Evolutionary conservation across 108 stramenopile species (phyloP).

Genomic region (Epipyxis sp.): DNA sequence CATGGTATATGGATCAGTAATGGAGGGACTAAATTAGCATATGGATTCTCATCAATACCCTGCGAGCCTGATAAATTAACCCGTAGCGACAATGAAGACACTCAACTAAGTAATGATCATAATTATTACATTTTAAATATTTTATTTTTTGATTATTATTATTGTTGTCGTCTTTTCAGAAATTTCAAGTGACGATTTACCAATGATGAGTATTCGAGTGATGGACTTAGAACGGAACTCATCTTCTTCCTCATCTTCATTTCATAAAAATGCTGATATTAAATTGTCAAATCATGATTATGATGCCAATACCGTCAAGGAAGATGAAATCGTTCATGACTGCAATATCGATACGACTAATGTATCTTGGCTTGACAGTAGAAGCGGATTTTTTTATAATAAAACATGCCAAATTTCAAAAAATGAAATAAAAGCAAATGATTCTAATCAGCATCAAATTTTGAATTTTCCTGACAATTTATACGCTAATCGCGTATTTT

Average conservation of each 20-base stretch:
- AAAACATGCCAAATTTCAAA: not conserved
- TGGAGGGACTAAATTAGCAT: not conserved
- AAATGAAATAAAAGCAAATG: not conserved
- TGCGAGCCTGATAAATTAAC: too few species aligned
- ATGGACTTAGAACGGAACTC: not conserved
- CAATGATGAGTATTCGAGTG: not conserved
- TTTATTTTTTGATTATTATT: too few species aligned
- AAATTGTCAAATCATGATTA: too few species aligned
- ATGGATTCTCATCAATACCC: too few species aligned
- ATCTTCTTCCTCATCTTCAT: not conserved
- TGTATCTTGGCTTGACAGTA: slow-evolving; percentile 19
- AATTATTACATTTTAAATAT: too few species aligned
- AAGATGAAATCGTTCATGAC: not conserved
- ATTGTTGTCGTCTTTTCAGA: too few species aligned
- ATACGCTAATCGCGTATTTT: not conserved
- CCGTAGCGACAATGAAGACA: too few species aligned
- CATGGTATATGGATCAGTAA: slow-evolving; percentile 20
- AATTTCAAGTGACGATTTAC: not conserved
- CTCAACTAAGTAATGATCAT: too few species aligned
- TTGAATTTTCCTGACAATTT: too few species aligned
- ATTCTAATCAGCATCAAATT: not conserved
- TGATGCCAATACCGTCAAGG: too few species aligned
- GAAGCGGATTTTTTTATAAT: slow-evolving; percentile 7
- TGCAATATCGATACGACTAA: not conserved
- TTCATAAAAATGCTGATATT: too few species aligned